These are phyloP conservation scores for Ceratocystiopsis minuta DNA, from an alignment of 2,329 filamentous ascomycete species.

Conservation along the genomic window DNA sequence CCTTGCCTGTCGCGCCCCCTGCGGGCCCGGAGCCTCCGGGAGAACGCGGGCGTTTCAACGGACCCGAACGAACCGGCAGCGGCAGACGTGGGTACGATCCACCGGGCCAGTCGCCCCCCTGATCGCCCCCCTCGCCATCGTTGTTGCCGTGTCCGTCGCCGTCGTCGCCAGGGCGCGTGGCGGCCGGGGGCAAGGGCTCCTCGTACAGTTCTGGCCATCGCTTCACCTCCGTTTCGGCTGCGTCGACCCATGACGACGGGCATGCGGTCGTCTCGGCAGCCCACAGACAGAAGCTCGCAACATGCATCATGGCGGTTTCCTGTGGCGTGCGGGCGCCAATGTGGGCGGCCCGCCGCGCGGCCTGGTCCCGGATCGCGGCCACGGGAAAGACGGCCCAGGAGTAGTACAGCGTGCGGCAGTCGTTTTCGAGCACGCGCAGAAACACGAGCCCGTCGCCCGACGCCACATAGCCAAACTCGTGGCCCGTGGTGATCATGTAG, in stretches of 20 bases:
- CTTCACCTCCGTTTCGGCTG: not conserved
- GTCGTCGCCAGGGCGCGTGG: not conserved
- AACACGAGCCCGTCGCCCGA: conserved; percentile 4
- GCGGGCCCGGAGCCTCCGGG: too few species aligned
- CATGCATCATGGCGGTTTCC: conserved; percentile 1
- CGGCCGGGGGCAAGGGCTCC: not conserved
- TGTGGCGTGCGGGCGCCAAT: not conserved
- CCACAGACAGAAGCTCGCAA: conserved; percentile 1
- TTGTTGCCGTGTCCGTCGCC: not conserved
- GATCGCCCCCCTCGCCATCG: not conserved
- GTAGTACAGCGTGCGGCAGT: conserved; percentile 4
- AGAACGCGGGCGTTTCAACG: too few species aligned
- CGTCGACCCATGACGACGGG: not conserved
- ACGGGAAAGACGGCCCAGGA: not conserved
- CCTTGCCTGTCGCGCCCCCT: too few species aligned
- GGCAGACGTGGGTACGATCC: too few species aligned
- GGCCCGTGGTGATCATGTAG: conserved; percentile 5
- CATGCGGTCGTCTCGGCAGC: not conserved
- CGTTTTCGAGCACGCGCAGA: conserved; percentile 2
- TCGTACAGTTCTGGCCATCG: conserved; percentile 2
- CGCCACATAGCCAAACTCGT: conserved; percentile 6
- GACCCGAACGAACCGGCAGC: too few species aligned
- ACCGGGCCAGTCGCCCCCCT: too few species aligned
- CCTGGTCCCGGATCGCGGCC: not conserved
- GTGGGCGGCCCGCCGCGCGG: not conserved